These are phyloP conservation scores for Didymella segeticola DNA, from an alignment of 2,329 filamentous ascomycete species.

Conservation along the genomic window DNA sequence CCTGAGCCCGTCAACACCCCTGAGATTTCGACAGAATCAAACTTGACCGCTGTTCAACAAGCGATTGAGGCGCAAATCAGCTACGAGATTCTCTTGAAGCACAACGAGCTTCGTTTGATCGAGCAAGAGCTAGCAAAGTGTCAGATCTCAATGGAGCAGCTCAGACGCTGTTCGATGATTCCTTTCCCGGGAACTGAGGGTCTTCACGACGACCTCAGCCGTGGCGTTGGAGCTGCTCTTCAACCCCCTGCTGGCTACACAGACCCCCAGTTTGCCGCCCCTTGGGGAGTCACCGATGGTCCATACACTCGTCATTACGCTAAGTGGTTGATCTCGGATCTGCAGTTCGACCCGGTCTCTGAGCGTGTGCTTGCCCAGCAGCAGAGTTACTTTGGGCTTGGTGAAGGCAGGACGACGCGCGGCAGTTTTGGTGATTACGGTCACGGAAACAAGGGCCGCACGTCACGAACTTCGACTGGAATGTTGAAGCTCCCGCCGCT, in stretches of 20 bases:
- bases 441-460: slow-evolving; percentile 59
- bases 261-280: slow-evolving; percentile 78
- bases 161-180: slow-evolving; percentile 89
- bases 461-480: slow-evolving; percentile 64
- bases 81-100: slow-evolving; percentile 90
- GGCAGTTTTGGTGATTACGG: slow-evolving; percentile 70
- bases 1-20: slow-evolving; percentile 31
- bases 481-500: slow-evolving; percentile 52
- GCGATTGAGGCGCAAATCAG: slow-evolving; percentile 86
- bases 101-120: slow-evolving; percentile 91
- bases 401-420: slow-evolving; percentile 79
- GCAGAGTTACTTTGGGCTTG: slow-evolving; percentile 46
- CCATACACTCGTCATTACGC: slow-evolving; percentile 94
- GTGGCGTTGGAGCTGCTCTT: slow-evolving; percentile 76
- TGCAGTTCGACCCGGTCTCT: slow-evolving; percentile 72
- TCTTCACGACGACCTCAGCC: slow-evolving; percentile 72
- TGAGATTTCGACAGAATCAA: slow-evolving; percentile 35
- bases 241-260: slow-evolving; percentile 66
- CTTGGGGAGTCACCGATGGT: slow-evolving; percentile 89
- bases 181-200: slow-evolving; percentile 80
- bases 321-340: slow-evolving; percentile 91
- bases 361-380: slow-evolving; percentile 46
- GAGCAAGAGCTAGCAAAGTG: slow-evolving; percentile 97
- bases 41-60: slow-evolving; percentile 65
- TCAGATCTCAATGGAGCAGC: slow-evolving; percentile 89